Evolutionary conservation across 2,329 filamentous ascomycete genomes (phyloP).

Genomic region (Sodiomyces alkalinus): DNA sequence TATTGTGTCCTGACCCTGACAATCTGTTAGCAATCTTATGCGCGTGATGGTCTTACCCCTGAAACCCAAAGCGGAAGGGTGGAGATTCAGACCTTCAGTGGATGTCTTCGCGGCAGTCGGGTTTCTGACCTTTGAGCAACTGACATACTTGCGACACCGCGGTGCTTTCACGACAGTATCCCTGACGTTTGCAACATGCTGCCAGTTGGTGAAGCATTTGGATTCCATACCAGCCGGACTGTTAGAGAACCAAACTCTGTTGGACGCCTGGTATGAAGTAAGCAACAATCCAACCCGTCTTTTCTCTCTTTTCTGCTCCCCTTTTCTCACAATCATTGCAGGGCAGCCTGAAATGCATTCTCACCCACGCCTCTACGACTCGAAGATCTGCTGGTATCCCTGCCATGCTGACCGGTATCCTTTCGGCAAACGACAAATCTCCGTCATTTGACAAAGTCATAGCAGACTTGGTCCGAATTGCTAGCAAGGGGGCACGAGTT

Average conservation of each 20-base stretch:
- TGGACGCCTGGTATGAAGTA: constrained; percentile 58
- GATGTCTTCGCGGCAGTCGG: constrained; percentile 52
- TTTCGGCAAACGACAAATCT: constrained; percentile 46
- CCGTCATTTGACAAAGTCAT: constrained; percentile 54
- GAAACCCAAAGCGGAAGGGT: constrained; percentile 27
- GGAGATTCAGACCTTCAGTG: constrained; percentile 29
- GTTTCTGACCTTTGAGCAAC: constrained; percentile 62
- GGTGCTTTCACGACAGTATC: constrained; percentile 91
- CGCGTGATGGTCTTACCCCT: constrained; percentile 42
- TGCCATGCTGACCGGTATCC: constrained; percentile 66
- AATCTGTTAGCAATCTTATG: constrained; percentile 47
- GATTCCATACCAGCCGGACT: constrained; percentile 9
- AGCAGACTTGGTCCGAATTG: constrained; percentile 43
- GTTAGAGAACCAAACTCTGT: constrained; percentile 22
- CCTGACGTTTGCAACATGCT: constrained; percentile 72
- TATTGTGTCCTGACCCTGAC: not conserved
- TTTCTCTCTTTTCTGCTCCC: not conserved
- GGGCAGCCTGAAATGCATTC: constrained; percentile 55
- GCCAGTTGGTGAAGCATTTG: constrained; percentile 43
- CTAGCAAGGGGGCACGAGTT: constrained; percentile 33
- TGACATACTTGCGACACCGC: constrained; percentile 71
- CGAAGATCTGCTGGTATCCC: constrained; percentile 86
- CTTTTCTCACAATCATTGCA: constrained; percentile 15
- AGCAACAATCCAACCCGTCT: no score
- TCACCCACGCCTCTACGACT: constrained; percentile 66